Evolutionary conservation across 352 stramenopile genomes (phyloP).

Genomic region (Globisporangium sylvaticum): DNA sequence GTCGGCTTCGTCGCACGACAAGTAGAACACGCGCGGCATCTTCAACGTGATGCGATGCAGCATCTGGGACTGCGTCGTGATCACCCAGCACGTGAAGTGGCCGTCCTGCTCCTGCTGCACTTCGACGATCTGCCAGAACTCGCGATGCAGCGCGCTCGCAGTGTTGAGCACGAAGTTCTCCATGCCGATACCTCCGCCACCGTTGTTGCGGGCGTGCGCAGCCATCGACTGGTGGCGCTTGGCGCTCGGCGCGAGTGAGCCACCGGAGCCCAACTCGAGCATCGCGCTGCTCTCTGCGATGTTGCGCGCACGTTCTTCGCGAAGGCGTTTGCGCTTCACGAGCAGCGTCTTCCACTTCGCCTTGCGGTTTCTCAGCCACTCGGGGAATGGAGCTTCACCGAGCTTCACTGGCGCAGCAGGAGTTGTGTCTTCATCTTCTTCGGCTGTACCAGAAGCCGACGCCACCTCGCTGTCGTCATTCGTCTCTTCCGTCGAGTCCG

Average conservation of each 20-base stretch:
- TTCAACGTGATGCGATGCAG: constrained; percentile 72
- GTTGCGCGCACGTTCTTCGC: constrained; percentile 43
- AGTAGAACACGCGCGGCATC: constrained; percentile 64
- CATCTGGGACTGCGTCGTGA: constrained; percentile 82
- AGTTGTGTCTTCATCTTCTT: neutral
- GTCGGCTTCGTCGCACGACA: constrained; percentile 67
- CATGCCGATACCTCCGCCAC: constrained; percentile 59
- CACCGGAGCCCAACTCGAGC: constrained; percentile 4
- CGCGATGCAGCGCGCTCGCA: constrained; percentile 42
- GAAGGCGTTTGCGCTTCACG: constrained; percentile 50
- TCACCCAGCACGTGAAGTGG: constrained; percentile 94
- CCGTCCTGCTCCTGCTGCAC: constrained; percentile 77
- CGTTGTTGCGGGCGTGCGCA: constrained; percentile 16
- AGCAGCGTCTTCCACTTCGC: constrained; percentile 65
- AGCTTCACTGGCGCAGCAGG: constrained; percentile 37
- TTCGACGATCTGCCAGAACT: constrained; percentile 82
- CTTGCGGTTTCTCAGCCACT: constrained; percentile 72
- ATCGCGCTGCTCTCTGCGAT: constrained; percentile 16
- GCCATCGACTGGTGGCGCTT: constrained; percentile 35
- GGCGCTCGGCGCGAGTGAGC: constrained; percentile 18
- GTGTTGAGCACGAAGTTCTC: constrained; percentile 79
- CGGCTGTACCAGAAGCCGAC: neutral
- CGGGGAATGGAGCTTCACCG: constrained; percentile 47
- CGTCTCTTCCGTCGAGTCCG: constrained; percentile 23
- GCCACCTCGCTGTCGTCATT: constrained; percentile 17